phyloP scores from a whole-genome alignment of 371 early-diverging fungal species.

The Amoeboaphelidium occidentale region DNA sequence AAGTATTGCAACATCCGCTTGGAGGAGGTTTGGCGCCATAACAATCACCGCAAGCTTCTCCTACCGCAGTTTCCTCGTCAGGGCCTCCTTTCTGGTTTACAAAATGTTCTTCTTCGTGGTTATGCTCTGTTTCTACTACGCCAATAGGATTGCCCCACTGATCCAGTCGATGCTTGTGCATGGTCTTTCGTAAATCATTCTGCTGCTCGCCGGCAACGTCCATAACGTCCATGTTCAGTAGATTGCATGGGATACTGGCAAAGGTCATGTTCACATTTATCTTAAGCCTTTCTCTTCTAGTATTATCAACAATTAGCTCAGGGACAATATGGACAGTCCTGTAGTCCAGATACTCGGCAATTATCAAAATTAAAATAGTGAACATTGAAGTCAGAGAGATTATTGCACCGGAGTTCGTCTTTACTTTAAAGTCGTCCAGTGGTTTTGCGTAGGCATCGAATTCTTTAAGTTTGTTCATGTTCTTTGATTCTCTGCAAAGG shows the following conservation, averaged over 20 bases:
- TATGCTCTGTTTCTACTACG: no score
- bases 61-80: neutral
- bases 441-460: constrained; percentile 92
- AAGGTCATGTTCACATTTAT: constrained; percentile 77
- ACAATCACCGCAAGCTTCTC: constrained; percentile 50
- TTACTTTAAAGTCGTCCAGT: constrained; percentile 74
- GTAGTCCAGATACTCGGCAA: constrained; percentile 61
- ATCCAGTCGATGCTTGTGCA: constrained; percentile 53
- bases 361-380: constrained; percentile 21
- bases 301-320: constrained; percentile 54
- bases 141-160: no score
- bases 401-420: constrained; percentile 64
- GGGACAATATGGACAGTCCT: constrained; percentile 33
- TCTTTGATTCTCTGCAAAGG: no score
- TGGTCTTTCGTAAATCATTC: constrained; percentile 44
- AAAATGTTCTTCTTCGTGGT: no score
- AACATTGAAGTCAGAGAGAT: neutral
- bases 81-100: neutral
- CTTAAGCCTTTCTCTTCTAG: constrained; percentile 59
- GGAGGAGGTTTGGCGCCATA: constrained; percentile 42
- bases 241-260: constrained; percentile 65
- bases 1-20: constrained; percentile 81
- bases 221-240: constrained; percentile 76
- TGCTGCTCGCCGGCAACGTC: constrained; percentile 77
- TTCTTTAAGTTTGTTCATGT: constrained; percentile 2